Conservation (phyloP, 208 protist genomes). For the Trypanosoma boissoni region DNA sequence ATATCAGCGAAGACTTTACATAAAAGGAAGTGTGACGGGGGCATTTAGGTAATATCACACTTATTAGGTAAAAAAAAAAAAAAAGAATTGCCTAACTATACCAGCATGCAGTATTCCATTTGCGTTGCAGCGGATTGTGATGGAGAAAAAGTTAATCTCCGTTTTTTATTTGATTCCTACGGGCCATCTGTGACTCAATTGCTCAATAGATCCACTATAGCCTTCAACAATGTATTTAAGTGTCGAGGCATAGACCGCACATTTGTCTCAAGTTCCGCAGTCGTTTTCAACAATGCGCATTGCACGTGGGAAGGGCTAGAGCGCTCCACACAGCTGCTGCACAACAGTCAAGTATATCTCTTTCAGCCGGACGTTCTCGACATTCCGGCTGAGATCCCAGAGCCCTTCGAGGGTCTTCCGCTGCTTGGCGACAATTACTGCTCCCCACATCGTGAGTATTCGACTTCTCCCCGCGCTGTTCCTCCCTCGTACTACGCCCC, state of each 20-base stretch:
- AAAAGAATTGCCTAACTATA: background rate
- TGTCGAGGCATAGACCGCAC: conserved; percentile 2
- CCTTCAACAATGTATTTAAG: conserved; percentile 37
- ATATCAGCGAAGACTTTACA: no score
- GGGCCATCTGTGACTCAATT: conserved; percentile 32
- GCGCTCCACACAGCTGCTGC: conserved; percentile 37
- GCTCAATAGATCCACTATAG: conserved; percentile 18
- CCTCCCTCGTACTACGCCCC: conserved; percentile 2
- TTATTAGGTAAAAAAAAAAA: background rate
- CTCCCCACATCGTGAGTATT: conserved; percentile 1
- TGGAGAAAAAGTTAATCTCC: conserved; percentile 67
- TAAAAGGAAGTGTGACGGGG: no score
- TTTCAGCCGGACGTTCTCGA: conserved; percentile 53
- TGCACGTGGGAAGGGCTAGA: conserved; percentile 59
- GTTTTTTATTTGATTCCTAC: conserved; percentile 34
- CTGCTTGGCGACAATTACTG: conserved; percentile 10
- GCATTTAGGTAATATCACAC: no score
- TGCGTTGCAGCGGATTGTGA: conserved; percentile 63
- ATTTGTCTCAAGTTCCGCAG: conserved; percentile 23
- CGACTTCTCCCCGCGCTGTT: conserved; percentile 7
- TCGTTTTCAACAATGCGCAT: conserved; percentile 48
- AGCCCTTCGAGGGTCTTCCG: conserved; percentile 29
- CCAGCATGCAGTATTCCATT: conserved; percentile 44
- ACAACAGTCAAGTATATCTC: conserved; percentile 68
- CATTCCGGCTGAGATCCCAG: conserved; percentile 39